These are phyloP conservation scores for Escallonia rubra DNA, from an alignment of 129 eudicot species.

Conservation along the genomic window DNA sequence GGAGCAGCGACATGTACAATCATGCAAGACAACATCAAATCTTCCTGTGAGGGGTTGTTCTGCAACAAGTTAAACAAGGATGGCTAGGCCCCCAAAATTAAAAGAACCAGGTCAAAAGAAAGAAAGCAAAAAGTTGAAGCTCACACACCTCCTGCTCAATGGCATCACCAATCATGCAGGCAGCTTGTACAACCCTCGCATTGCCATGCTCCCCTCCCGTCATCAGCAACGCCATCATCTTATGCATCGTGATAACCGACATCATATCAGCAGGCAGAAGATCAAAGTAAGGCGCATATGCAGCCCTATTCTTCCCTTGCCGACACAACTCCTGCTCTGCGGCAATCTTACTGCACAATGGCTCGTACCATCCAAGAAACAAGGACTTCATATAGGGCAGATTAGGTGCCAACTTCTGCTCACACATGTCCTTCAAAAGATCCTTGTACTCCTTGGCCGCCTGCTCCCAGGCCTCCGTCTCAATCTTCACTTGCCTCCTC, in stretches of 20 bases:
- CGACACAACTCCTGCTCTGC: conserved; percentile 56
- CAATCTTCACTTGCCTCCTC: conserved; percentile 68
- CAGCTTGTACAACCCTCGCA: conserved; percentile 68
- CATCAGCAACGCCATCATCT: conserved; percentile 83
- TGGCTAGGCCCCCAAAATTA: too few species aligned
- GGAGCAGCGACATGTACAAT: too few species aligned
- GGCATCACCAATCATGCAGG: conserved; percentile 79
- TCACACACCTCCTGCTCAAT: conserved; percentile 82
- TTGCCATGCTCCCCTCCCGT: conserved; percentile 70
- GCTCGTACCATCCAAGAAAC: conserved; percentile 96
- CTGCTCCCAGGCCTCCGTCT: conserved; percentile 84
- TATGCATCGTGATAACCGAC: conserved; percentile 93
- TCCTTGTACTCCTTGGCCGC: conserved; percentile 74
- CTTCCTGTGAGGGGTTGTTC: too few species aligned
- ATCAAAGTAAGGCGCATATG: conserved; percentile 54
- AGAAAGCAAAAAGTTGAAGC: neutral
- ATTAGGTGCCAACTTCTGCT: conserved; percentile 78
- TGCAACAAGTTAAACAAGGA: too few species aligned
- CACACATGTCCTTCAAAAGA: conserved; percentile 81
- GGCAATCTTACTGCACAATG: conserved; percentile 52
- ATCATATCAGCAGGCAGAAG: conserved; percentile 86
- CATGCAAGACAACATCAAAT: too few species aligned
- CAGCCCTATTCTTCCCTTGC: conserved; percentile 43
- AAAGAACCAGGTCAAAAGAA: neutral
- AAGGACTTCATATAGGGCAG: conserved; percentile 86